phyloP scores from a whole-genome alignment of 495 filamentous ascomycete species.

The Aspergillus bridgeri region DNA sequence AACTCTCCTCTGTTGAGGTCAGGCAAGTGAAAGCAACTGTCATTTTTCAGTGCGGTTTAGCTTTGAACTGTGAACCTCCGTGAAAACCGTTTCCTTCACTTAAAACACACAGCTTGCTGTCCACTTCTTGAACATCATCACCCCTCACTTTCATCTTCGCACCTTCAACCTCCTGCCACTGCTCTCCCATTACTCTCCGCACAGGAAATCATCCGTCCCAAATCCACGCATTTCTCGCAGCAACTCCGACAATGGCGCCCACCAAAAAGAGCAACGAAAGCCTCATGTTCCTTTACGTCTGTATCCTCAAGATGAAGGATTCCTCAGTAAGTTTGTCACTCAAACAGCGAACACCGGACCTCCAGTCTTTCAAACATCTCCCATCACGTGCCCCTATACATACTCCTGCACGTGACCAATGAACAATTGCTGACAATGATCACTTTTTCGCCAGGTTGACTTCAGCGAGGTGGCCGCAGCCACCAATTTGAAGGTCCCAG shows the following conservation, averaged over 20 bases:
- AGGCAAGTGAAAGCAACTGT: too few species aligned
- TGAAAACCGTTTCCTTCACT: too few species aligned
- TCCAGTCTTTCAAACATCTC: not conserved
- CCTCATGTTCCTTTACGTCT: conserved; percentile 38
- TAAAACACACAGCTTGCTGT: too few species aligned
- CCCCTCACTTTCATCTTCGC: not conserved
- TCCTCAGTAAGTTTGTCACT: conserved; percentile 23
- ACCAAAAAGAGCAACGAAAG: conserved; percentile 30
- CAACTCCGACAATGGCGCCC: conserved; percentile 9
- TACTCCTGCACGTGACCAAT: not conserved
- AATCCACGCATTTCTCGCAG: not conserved
- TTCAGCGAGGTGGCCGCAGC: conserved; percentile 30
- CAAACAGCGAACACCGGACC: not conserved
- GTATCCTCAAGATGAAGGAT: conserved; percentile 30
- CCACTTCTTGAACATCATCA: too few species aligned
- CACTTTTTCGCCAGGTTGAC: conserved; percentile 29
- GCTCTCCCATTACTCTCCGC: not conserved
- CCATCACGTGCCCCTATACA: not conserved
- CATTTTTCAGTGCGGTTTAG: too few species aligned
- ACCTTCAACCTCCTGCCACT: not conserved
- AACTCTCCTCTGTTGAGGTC: not conserved
- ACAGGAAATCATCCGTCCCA: not conserved
- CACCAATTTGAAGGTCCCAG: conserved; percentile 28
- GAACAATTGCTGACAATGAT: not conserved
- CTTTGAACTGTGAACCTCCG: too few species aligned